Evolutionary conservation across 768 basidiomycete genomes (phyloP), one percentile per base, ranked within the genome.

Genomic region (Amanita thiersii): DNA sequence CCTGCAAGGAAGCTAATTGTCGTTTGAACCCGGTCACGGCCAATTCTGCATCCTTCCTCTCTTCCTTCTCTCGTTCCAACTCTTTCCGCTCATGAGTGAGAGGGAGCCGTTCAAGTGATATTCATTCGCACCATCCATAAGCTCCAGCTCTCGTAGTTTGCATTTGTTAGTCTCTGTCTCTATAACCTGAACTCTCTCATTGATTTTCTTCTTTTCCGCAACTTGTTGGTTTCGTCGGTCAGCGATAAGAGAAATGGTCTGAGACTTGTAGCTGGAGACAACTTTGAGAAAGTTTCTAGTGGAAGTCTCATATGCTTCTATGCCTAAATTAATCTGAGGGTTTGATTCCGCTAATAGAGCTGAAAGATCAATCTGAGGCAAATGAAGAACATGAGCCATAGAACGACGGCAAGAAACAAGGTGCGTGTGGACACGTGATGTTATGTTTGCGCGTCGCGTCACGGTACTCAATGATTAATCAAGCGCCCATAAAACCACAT

Each of bases 111-210:
- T 12, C 10, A 11, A 7, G 26, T 15, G 11, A 8, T 3, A 9
- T 11, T 7, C 20, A 7, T 28, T 9, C 75, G n/a, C 57, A 90
- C 89, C 75, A 43, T 76, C 73, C 2, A 88, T 70, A 42, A 93
- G 70, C 39, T 86, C 81, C 21, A 88, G 81, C 60, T 92, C 90
- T 52, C 69, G 73, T 39, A 85, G 55, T 50, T 89, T 86, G 61
- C 85, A 89, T 32, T 79, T 66, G 40, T 76, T 79, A 1, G 75
- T 90, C 58, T 89, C 82, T 0, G 65, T 52, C 55, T 91, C 84
- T 0, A 78, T 66, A 5, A 73, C 66, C 32, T 77, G 70, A 6
- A 63, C 74, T 55, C 75, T 77, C 37, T 90, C 89, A 5, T 61
- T 45, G 0, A 79, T 47, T 45, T 70, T 72, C 54, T 82, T 84